Conservation (phyloP, 331 rosid species). For the Pyracantha coccinea region DNA sequence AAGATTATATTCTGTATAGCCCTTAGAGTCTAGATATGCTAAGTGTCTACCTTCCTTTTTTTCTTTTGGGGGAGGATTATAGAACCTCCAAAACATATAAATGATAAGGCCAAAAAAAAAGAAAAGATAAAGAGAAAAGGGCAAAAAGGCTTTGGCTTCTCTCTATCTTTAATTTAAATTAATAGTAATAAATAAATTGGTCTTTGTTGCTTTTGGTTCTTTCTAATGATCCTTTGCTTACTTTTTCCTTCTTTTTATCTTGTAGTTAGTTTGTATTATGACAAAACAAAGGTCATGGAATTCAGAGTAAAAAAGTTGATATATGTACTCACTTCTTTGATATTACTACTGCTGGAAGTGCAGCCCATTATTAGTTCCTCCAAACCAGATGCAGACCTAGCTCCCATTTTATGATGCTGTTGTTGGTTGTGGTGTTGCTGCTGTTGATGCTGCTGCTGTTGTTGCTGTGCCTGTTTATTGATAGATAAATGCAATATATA, state of each 20-base stretch:
- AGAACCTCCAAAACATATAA: conserved; percentile 8
- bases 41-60: no score
- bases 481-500: not conserved
- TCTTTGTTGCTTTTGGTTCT: conserved; percentile 15
- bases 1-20: conserved; percentile 14
- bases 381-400: conserved; percentile 88
- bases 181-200: conserved; percentile 13
- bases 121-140: conserved; percentile 31
- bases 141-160: conserved; percentile 12
- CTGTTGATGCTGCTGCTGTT: not conserved
- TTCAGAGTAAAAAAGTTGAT: conserved; percentile 55
- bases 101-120: not conserved
- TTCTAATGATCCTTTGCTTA: not conserved
- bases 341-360: conserved; percentile 58
- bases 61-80: not conserved
- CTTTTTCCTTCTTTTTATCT: conserved; percentile 24
- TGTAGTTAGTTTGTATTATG: conserved; percentile 20
- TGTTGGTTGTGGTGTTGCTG: conserved; percentile 41
- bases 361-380: conserved; percentile 99
- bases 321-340: conserved; percentile 65
- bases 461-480: conserved; percentile 30
- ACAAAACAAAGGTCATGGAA: conserved; percentile 39
- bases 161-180: conserved; percentile 50
- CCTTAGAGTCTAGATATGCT: no score
- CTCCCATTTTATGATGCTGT: conserved; percentile 76